phyloP scores from a whole-genome alignment of 768 basidiomycete species.

The Cystobasidium tubakii region DNA sequence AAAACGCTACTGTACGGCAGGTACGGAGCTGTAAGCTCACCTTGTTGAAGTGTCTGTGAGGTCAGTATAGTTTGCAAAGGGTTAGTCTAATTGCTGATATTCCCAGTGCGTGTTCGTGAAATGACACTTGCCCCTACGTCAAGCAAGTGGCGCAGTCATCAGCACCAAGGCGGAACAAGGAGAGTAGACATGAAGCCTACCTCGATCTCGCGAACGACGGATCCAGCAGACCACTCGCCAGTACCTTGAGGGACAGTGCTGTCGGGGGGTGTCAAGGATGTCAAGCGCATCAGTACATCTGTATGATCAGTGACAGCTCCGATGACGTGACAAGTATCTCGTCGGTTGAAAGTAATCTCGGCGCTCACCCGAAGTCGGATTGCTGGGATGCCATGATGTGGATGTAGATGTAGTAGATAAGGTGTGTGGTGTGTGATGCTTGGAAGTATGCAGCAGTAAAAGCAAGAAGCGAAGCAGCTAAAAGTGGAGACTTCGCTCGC shows the following conservation, averaged over 20 bases:
- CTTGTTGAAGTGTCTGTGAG: slow-evolving; percentile 13
- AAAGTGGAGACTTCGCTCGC: background rate
- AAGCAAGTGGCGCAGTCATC: background rate
- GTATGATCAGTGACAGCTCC: background rate
- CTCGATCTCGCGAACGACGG: slow-evolving; percentile 2
- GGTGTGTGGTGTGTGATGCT: too few species aligned
- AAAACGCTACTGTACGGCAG: too few species aligned
- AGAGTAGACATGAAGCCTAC: background rate
- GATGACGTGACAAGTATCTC: background rate
- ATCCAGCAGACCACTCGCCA: background rate
- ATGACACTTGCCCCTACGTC: background rate
- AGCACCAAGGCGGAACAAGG: background rate
- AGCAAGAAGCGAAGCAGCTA: background rate
- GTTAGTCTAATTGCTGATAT: background rate
- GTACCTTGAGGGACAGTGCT: background rate
- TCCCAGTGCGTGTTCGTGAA: too few species aligned
- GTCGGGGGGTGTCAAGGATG: too few species aligned
- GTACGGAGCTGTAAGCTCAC: background rate
- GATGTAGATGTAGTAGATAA: too few species aligned
- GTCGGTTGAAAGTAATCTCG: too few species aligned
- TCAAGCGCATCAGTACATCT: too few species aligned
- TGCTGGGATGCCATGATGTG: too few species aligned
- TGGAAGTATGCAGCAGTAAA: background rate
- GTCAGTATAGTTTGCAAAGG: background rate
- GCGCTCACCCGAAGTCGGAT: too few species aligned